Evolutionary conservation across 768 basidiomycete genomes (phyloP), one percentile per base, ranked within the genome.

Genomic region (Porphyrellus cyaneotinctus): DNA sequence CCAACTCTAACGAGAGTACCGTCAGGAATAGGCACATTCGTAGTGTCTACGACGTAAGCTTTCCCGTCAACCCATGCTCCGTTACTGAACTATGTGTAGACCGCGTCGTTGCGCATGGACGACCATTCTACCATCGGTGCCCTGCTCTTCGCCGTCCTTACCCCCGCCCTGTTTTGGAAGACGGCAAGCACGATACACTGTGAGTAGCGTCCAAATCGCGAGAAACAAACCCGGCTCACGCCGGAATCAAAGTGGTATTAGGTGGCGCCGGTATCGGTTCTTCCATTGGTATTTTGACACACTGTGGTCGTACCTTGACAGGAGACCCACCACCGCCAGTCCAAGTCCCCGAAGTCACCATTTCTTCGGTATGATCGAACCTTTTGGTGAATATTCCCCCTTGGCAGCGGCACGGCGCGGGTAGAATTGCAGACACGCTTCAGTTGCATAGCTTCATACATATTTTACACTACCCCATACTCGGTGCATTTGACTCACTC

Each of bases 91-190:
- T 37, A 23, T 51, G 47, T 45, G 15, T 44, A 90, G 87, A 78
- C 75, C 14, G 71, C 74, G 37, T 75, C 79, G 20, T 68, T 88
- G 47, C 74, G 88, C 57, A 75, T 78, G 43, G 82, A 89, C 49
- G 90, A 91, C 65, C 84, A 88, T 63, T 78, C 87, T 20, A 88
- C 81, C 2, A 87, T 91, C 42, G 90, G 90, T 23, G 76, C 77
- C 18, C 61, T 91, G 43, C 68, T 92, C 20, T 78, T 76, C 51
- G 80, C 79, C 15, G 78, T 86, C 14, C 64, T 91, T 3, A 79
- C 77, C 5, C 85, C 90, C 4, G 85, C 87, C 3, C 47, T 90
- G 26, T 74, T 91, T 45, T 91, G 87, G 87, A 89, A 79, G 44
- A 77, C 78, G 48, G 87, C 85, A 30, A 74, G 70, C 31, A 64